Percentiles rank a stretch among this genome's conserved stretches.
phyloP scores from a whole-genome alignment of 2,329 filamentous ascomycete genomes.

The Pyricularia pennisetigena region DNA sequence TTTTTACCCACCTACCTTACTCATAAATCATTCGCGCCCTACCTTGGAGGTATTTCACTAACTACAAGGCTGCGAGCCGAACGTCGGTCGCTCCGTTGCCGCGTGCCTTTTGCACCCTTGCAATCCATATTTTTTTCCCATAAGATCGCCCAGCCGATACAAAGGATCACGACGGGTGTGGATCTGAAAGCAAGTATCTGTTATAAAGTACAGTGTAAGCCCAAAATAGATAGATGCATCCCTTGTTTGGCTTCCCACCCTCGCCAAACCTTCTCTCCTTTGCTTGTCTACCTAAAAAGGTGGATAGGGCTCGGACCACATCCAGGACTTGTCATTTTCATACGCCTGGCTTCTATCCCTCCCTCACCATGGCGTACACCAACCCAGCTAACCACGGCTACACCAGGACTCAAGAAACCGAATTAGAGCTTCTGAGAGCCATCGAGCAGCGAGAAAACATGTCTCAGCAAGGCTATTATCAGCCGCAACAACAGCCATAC shows the following conservation, averaged over 20 bases:
- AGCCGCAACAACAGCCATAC: slow-evolving; percentile 1
- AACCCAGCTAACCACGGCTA: background rate
- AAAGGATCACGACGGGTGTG: background rate
- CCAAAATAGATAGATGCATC: background rate
- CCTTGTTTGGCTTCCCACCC: background rate
- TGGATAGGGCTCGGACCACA: background rate
- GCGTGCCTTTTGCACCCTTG: background rate
- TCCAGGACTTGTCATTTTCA: background rate
- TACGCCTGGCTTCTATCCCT: background rate
- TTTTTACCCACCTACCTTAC: background rate
- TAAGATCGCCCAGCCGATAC: background rate
- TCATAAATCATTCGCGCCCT: background rate
- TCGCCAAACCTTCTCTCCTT: background rate
- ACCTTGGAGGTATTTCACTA: background rate
- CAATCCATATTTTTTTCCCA: background rate
- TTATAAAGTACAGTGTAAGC: background rate
- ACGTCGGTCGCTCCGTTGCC: background rate
- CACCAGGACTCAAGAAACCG: background rate
- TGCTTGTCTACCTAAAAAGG: background rate
- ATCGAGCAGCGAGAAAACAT: slow-evolving; percentile 1
- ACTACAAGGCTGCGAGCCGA: background rate
- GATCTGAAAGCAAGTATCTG: background rate
- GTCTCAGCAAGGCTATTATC: slow-evolving; percentile 3
- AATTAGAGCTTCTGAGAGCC: background rate
- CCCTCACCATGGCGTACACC: background rate